phyloP scores from a whole-genome alignment of 164 flowering plant species.

The Litsea cubeba region DNA sequence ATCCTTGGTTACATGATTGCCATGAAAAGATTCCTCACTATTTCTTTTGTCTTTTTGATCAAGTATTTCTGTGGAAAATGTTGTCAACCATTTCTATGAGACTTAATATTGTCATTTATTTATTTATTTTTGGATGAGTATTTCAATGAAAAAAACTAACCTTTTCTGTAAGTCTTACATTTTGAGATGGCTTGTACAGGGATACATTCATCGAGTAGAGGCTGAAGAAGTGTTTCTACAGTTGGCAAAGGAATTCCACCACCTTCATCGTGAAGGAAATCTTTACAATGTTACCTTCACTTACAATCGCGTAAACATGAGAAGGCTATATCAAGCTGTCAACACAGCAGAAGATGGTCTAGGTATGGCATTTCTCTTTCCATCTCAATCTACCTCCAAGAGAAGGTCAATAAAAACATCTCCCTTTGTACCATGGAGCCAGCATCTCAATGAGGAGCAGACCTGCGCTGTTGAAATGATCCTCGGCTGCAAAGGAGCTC shows the following conservation, averaged over 20 bases:
- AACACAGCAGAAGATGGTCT: conserved; percentile 39
- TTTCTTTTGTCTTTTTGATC: neutral
- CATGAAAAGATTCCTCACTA: neutral
- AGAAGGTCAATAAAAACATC: conserved; percentile 37
- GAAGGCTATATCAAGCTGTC: conserved; percentile 64
- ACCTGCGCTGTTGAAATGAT: conserved; percentile 63
- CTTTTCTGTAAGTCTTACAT: neutral
- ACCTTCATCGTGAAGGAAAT: conserved; percentile 26
- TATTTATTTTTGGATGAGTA: too few relatives aligned
- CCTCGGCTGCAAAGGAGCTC: conserved; percentile 68
- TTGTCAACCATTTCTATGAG: neutral
- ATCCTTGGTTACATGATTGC: neutral
- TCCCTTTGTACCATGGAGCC: conserved; percentile 43
- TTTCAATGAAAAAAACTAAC: neutral
- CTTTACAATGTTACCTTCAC: conserved; percentile 57
- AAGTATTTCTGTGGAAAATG: neutral
- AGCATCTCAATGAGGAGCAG: conserved; percentile 75
- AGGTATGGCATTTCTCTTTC: conserved; percentile 55
- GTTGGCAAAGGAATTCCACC: conserved; percentile 54
- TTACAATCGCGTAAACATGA: conserved; percentile 58
- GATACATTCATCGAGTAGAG: conserved; percentile 73
- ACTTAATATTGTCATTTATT: too few relatives aligned
- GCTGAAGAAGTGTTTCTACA: conserved; percentile 70
- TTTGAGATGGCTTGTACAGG: conserved; percentile 37
- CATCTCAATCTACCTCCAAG: conserved; percentile 25